phyloP scores from a whole-genome alignment of 352 stramenopile species.

The Globisporangium parvum region DNA sequence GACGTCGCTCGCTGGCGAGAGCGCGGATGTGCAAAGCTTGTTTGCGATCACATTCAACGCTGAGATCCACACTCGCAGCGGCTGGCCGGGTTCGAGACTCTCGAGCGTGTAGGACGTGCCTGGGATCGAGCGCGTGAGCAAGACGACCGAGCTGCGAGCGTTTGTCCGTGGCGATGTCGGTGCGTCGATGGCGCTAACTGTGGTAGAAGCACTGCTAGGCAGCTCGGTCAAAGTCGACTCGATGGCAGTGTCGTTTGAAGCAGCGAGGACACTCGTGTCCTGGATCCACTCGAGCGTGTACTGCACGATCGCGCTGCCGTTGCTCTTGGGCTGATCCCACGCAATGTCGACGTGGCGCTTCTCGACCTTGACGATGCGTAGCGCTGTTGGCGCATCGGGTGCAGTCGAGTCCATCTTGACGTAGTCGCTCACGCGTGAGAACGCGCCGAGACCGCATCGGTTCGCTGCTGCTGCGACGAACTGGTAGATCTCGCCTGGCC shows the following conservation, averaged over 20 bases:
- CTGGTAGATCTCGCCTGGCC: constrained; percentile 68
- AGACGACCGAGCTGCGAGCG: constrained; percentile 6
- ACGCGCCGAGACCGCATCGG: constrained; percentile 49
- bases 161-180: not conserved
- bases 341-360: constrained; percentile 33
- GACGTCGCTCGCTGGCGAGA: constrained; percentile 32
- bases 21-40: constrained; percentile 34
- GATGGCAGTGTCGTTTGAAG: not conserved
- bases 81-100: constrained; percentile 29
- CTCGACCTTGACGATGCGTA: constrained; percentile 27
- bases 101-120: constrained; percentile 38
- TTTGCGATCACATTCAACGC: constrained; percentile 62
- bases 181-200: not conserved
- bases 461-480: constrained; percentile 68
- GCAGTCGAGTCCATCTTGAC: constrained; percentile 62
- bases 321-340: constrained; percentile 57
- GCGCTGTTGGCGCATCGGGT: constrained; percentile 36
- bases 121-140: constrained; percentile 50
- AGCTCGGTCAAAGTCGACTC: too few relatives aligned
- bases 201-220: too few relatives aligned
- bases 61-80: constrained; percentile 39
- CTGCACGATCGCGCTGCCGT: constrained; percentile 66
- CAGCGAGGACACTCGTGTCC: not conserved
- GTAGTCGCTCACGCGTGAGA: constrained; percentile 64
- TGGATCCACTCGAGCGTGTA: constrained; percentile 59